A percentile compares a stretch with the other conserved stretches of the same genome.
These are phyloP conservation scores for Elsinoe arachidis DNA, from an alignment of 2,329 filamentous ascomycete genomes.

Conservation along the genomic window DNA sequence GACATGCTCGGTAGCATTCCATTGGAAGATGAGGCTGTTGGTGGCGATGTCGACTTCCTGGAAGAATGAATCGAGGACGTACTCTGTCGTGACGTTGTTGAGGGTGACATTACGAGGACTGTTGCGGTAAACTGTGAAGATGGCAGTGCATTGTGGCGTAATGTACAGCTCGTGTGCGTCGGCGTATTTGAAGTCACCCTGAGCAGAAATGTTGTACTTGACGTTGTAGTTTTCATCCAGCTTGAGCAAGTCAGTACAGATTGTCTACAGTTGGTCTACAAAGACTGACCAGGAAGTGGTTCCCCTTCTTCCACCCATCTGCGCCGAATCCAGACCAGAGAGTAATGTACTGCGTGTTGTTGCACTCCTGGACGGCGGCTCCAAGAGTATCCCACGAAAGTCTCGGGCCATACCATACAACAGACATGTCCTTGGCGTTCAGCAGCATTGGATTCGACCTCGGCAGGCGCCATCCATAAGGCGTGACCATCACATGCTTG, in stretches of 20 bases:
- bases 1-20: constrained; percentile 32
- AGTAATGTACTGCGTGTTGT: constrained; percentile 29
- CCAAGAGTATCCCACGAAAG: constrained; percentile 36
- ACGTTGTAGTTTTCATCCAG: constrained; percentile 25
- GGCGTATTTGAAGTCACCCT: constrained; percentile 30
- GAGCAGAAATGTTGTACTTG: constrained; percentile 24
- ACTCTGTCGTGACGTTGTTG: constrained; percentile 26
- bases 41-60: constrained; percentile 38
- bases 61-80: constrained; percentile 37
- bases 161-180: constrained; percentile 38
- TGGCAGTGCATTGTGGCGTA: constrained; percentile 32
- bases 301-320: constrained; percentile 19
- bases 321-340: constrained; percentile 32
- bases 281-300: constrained; percentile 23
- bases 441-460: constrained; percentile 27
- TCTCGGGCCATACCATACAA: constrained; percentile 24
- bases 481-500: constrained; percentile 21
- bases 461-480: constrained; percentile 22
- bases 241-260: constrained; percentile 15
- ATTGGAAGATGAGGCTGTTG: constrained; percentile 33
- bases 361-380: constrained; percentile 32
- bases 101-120: constrained; percentile 25
- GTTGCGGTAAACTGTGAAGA: constrained; percentile 38
- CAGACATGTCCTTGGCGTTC: constrained; percentile 21
- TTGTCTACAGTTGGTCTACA: constrained; percentile 22